These are phyloP conservation scores for Murraya paniculata DNA, from an alignment of 345 rosid genomes.

Conservation along the genomic window DNA sequence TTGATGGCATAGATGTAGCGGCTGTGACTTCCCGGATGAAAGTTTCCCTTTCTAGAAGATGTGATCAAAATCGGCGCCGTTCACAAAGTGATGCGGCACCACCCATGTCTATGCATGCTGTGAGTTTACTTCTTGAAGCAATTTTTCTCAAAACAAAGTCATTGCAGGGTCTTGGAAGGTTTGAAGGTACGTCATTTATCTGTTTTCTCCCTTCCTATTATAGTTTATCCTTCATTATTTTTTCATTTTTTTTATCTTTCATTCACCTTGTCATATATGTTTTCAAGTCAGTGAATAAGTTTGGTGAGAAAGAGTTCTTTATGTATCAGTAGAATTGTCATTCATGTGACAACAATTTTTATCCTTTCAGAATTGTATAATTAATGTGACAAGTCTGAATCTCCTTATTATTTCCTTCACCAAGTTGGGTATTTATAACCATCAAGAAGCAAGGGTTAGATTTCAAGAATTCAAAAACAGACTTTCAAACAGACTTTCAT, in stretches of 20 bases:
- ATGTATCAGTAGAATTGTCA: not conserved
- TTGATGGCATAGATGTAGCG: conserved; percentile 64
- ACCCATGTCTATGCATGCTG: conserved; percentile 67
- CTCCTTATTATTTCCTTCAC: not conserved
- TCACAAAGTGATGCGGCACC: conserved; percentile 45
- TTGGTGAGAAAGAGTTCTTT: not conserved
- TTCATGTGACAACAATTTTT: not conserved
- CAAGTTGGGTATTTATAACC: not conserved
- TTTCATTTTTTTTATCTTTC: not conserved
- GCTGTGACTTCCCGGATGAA: conserved; percentile 55
- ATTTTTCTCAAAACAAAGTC: conserved; percentile 66
- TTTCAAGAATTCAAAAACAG: not conserved
- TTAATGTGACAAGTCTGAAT: not conserved
- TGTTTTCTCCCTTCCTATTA: not conserved
- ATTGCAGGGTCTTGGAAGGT: conserved; percentile 59
- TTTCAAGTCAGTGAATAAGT: not conserved
- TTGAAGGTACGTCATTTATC: conserved; percentile 38
- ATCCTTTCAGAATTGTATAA: not conserved
- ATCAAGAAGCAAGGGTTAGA: not conserved
- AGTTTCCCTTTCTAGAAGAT: conserved; percentile 44
- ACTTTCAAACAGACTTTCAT: not conserved
- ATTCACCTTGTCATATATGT: not conserved
- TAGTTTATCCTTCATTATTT: not conserved
- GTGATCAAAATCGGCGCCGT: conserved; percentile 35
- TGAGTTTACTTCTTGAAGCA: conserved; percentile 61